These are phyloP conservation scores for Epicoccum nigrum DNA, from an alignment of 2,329 filamentous ascomycete genomes.

Conservation along the genomic window DNA sequence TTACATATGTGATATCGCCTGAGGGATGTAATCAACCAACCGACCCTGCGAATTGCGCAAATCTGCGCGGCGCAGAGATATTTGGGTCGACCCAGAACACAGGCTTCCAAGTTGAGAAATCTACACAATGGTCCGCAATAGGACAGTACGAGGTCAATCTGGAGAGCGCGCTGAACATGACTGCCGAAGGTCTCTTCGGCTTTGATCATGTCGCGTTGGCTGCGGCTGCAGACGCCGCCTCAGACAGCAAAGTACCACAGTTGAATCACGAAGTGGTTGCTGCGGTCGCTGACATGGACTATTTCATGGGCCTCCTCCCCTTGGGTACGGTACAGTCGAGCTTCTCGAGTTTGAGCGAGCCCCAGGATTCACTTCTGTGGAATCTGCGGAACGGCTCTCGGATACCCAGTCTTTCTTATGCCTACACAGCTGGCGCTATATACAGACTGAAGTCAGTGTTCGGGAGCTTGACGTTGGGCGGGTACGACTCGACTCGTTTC, in stretches of 20 bases:
- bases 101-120: conserved; percentile 40
- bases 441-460: conserved; percentile 43
- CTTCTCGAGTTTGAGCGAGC: conserved; percentile 36
- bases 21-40: conserved; percentile 41
- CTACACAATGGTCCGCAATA: conserved; percentile 42
- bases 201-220: conserved; percentile 41
- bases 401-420: conserved; percentile 46
- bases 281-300: conserved; percentile 37
- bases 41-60: conserved; percentile 39
- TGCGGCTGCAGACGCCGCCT: conserved; percentile 22
- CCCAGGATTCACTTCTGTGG: conserved; percentile 36
- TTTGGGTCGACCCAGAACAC: conserved; percentile 38
- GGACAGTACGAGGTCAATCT: conserved; percentile 41
- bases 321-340: conserved; percentile 38
- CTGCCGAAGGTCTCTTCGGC: conserved; percentile 38
- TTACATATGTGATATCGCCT: conserved; percentile 41
- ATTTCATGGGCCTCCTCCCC: conserved; percentile 40
- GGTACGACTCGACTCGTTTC: conserved; percentile 51
- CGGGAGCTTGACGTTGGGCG: conserved; percentile 49
- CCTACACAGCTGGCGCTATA: conserved; percentile 45
- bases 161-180: conserved; percentile 38
- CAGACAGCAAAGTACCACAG: conserved; percentile 16
- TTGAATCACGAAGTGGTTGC: conserved; percentile 39
- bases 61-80: conserved; percentile 37
- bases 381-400: conserved; percentile 35